These are phyloP conservation scores for Colletotrichum lindemuthianum DNA, from an alignment of 2,329 filamentous ascomycete species.

Conservation along the genomic window DNA sequence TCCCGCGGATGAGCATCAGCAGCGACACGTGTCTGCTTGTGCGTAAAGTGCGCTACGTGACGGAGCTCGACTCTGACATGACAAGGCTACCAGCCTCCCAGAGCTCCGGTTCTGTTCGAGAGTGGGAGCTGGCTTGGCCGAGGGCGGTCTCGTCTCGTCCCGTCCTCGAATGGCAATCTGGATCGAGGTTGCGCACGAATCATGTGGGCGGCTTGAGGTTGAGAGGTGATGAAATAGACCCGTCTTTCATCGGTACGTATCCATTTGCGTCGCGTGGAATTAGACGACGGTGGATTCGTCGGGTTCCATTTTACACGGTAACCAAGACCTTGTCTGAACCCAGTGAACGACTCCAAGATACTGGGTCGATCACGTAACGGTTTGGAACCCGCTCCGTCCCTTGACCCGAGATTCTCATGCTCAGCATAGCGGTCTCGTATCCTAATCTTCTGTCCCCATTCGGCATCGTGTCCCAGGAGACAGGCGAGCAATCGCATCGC, in stretches of 20 bases:
- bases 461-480: too few relatives aligned
- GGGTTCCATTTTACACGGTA: slow-evolving; percentile 12
- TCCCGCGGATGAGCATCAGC: background rate
- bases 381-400: slow-evolving; percentile 31
- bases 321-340: slow-evolving; percentile 22
- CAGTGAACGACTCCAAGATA: slow-evolving; percentile 28
- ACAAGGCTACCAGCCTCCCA: too few relatives aligned
- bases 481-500: too few relatives aligned
- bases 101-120: too few relatives aligned
- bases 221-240: slow-evolving; percentile 31
- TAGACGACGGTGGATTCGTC: slow-evolving; percentile 8
- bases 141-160: slow-evolving; percentile 14
- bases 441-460: slow-evolving; percentile 1
- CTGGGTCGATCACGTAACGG: slow-evolving; percentile 36
- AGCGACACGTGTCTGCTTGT: too few relatives aligned
- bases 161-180: slow-evolving; percentile 21
- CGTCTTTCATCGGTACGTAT: slow-evolving; percentile 9
- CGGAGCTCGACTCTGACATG: too few relatives aligned
- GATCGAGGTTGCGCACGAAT: slow-evolving; percentile 19
- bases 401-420: slow-evolving; percentile 20
- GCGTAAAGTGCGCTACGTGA: too few relatives aligned
- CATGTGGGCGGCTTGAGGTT: slow-evolving; percentile 3
- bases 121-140: slow-evolving; percentile 7
- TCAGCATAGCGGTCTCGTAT: slow-evolving; percentile 9
- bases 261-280: slow-evolving; percentile 5